Evolutionary conservation across 768 basidiomycete species (phyloP).

Genomic region (Tricholoma sp.): DNA sequence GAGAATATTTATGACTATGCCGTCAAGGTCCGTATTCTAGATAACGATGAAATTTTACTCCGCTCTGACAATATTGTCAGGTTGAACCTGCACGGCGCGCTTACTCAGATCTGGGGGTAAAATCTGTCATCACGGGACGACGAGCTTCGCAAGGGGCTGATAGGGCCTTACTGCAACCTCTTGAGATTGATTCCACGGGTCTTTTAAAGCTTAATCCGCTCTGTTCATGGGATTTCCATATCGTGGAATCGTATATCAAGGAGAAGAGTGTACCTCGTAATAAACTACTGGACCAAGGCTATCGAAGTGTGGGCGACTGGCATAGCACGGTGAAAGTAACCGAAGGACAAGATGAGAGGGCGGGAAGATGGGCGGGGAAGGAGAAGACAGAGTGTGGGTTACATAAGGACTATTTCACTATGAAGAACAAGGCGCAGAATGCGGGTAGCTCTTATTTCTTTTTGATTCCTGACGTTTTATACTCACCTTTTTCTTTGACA

Average conservation of each 20-base stretch:
- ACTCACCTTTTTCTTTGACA: background rate
- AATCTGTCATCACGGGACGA: constrained; percentile 91
- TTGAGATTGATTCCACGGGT: constrained; percentile 89
- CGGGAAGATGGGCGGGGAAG: constrained; percentile 88
- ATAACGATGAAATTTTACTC: background rate
- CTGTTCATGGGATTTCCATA: constrained; percentile 77
- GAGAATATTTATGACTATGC: constrained; percentile 87
- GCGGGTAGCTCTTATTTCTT: constrained; percentile 11
- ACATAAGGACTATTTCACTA: constrained; percentile 84
- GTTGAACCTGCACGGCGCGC: constrained; percentile 92
- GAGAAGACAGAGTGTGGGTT: constrained; percentile 95
- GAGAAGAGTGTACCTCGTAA: constrained; percentile 84
- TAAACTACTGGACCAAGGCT: constrained; percentile 83
- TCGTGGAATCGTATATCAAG: constrained; percentile 83
- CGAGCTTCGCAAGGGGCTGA: constrained; percentile 93
- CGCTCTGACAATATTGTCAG: constrained; percentile 30
- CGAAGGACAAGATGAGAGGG: constrained; percentile 79
- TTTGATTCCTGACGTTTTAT: background rate
- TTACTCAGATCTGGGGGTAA: constrained; percentile 73
- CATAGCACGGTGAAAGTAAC: constrained; percentile 79
- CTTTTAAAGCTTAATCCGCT: constrained; percentile 94
- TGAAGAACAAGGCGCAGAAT: constrained; percentile 53
- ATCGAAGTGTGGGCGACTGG: constrained; percentile 96
- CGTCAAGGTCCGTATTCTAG: constrained; percentile 64
- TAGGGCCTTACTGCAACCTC: constrained; percentile 72